A percentile compares a stretch with the other conserved stretches of the same genome.
Conservation (phyloP, 768 basidiomycete genomes). For the Mycena haematopus region DNA sequence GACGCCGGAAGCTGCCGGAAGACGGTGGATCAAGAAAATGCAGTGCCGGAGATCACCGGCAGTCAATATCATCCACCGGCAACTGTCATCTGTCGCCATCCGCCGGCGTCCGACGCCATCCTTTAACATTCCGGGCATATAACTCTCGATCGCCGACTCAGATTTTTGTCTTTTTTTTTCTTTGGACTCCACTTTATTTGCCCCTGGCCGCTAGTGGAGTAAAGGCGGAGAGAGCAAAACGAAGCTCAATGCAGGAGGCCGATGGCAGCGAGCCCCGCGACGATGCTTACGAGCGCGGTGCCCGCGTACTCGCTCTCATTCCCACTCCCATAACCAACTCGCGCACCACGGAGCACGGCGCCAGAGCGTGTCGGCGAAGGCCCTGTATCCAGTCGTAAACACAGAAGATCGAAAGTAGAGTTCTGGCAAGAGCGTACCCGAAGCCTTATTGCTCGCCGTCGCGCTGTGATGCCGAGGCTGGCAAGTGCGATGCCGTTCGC, state of each 20-base stretch:
- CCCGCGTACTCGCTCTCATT: conserved; percentile 15
- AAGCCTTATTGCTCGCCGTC: background rate
- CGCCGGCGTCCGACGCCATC: too few relatives aligned
- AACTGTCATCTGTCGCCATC: too few relatives aligned
- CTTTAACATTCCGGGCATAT: too few relatives aligned
- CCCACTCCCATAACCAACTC: conserved; percentile 2
- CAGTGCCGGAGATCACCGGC: too few relatives aligned
- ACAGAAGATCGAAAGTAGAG: background rate
- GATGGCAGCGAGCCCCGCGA: conserved; percentile 17
- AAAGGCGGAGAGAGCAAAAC: too few relatives aligned
- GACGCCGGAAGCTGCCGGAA: too few relatives aligned
- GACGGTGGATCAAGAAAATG: too few relatives aligned
- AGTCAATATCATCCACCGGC: too few relatives aligned
- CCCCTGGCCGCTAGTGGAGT: too few relatives aligned
- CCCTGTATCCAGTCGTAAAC: background rate
- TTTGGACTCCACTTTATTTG: too few relatives aligned
- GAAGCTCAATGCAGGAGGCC: conserved; percentile 7
- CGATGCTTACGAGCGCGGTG: conserved; percentile 15
- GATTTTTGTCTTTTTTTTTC: too few relatives aligned
- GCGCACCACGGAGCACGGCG: conserved; percentile 4
- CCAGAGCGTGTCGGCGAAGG: conserved; percentile 1
- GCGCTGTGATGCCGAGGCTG: background rate
- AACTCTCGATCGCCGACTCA: too few relatives aligned
- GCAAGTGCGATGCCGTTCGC: conserved; percentile 45
- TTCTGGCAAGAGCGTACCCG: background rate